Base-by-base conservation (phyloP, 768 basidiomycete genomes). In the Mycena polygramma region DNA sequence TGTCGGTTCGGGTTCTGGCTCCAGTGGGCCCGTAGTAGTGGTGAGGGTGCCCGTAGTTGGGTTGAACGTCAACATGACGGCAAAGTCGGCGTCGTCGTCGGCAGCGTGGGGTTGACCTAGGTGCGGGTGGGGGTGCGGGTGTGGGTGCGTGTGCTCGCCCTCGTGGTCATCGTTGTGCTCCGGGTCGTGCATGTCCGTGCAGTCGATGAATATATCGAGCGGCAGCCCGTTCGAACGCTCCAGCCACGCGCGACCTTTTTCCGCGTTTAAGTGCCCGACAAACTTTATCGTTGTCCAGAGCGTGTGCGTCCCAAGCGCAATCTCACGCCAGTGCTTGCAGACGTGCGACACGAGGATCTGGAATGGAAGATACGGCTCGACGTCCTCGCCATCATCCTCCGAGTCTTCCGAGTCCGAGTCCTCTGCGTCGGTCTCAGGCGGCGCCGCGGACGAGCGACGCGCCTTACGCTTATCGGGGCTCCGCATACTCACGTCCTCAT, bases 271-370 rank as follows among this genome's bases (percentile, higher is more conserved):
- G 30, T 77, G 81, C 45, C 80, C 78, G 7, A 70, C 49, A 51
- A 87, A 87, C 5, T 77, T 73, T 48, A 92, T 80, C 37, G 68
- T 77, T 14, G 86, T 87, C 91, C 91, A 92, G 20, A 92, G 82
- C 11, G 81, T 79, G 0, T 89, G 87, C 0, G 86, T 87, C 37
- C 84, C 84, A 36, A 91, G 63, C 4, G 89, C 86, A 24, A 85
- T 77, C 39, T 79, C 79, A 57, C 90, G 88, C 91, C 91, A 92
- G 66, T 85, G 87, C 30, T 74, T 79, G 77, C 90, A 92, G 13
- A 91, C 86, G 73, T 90, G 90, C 20, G 90, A 90, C 17, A 86
- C 88, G 72, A 89, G 80, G 36, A 90, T 39, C 66, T 41, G 78
- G 79, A 53, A 53, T 53, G 54, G 46, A 45, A 70, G 57, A 26